These are phyloP conservation scores for Citropsis articulata DNA, from an alignment of 345 rosid genomes.

Conservation along the genomic window DNA sequence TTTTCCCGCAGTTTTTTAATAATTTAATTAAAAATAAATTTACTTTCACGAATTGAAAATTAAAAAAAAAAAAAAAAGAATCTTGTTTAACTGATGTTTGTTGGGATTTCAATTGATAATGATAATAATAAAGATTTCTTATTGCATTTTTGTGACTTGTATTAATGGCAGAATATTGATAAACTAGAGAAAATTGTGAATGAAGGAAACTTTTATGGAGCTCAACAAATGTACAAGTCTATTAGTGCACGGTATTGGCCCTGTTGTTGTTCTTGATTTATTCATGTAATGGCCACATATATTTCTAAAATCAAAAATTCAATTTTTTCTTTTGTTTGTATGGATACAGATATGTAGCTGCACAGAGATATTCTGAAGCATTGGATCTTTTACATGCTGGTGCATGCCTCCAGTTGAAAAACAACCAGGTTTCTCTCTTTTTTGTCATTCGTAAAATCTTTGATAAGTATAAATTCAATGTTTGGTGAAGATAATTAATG, in stretches of 20 bases:
- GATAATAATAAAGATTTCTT: slow-evolving; percentile 2
- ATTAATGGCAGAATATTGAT: slow-evolving; percentile 59
- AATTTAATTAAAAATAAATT: background rate
- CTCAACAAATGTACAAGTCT: slow-evolving; percentile 96
- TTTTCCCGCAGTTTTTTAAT: background rate
- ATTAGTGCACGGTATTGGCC: slow-evolving; percentile 66
- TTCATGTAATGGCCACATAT: background rate
- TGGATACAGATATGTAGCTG: slow-evolving; percentile 54
- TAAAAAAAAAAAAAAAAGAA: background rate
- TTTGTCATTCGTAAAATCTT: background rate
- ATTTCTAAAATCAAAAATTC: background rate
- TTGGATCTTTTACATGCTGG: slow-evolving; percentile 80
- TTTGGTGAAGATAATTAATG: background rate
- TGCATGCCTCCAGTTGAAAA: slow-evolving; percentile 72
- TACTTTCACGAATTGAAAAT: background rate
- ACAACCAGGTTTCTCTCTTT: slow-evolving; percentile 59
- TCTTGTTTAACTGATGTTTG: background rate
- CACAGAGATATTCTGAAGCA: slow-evolving; percentile 82
- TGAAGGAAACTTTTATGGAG: slow-evolving; percentile 89
- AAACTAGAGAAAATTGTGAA: slow-evolving; percentile 69
- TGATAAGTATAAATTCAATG: background rate
- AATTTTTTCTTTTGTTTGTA: background rate
- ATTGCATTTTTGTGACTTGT: background rate
- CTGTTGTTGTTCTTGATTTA: background rate
- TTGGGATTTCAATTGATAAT: background rate